A percentile compares a stretch with the other conserved stretches of the same genome.
Evolutionary conservation across 2,329 filamentous ascomycete species (phyloP).

Genomic region (Trichoderma cornu-damae): DNA sequence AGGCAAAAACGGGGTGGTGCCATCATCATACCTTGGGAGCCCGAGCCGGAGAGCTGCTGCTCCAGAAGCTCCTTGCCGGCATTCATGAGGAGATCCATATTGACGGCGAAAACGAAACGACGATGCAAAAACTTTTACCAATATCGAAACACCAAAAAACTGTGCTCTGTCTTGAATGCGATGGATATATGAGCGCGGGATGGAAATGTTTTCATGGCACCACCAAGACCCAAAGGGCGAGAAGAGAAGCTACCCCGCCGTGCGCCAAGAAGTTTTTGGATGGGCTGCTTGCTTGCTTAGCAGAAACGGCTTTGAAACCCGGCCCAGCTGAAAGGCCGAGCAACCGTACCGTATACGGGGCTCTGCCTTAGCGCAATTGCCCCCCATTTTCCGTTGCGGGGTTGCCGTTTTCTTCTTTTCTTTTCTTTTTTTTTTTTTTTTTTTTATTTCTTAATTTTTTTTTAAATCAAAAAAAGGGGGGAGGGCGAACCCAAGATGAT

Average conservation of each 20-base stretch:
- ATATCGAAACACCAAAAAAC: background rate
- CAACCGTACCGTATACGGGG: background rate
- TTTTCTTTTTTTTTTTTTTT: too few relatives aligned
- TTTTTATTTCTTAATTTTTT: too few relatives aligned
- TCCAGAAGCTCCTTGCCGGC: conserved; percentile 37
- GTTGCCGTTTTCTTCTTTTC: background rate
- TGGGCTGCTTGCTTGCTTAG: conserved; percentile 1
- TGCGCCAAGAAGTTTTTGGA: conserved; percentile 2
- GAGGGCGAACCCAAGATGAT: too few relatives aligned
- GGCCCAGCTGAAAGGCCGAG: conserved; percentile 8
- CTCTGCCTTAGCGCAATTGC: too few relatives aligned
- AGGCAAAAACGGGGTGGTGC: too few relatives aligned
- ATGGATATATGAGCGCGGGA: background rate
- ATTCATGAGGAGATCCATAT: conserved; percentile 38
- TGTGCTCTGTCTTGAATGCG: background rate
- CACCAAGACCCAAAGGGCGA: background rate
- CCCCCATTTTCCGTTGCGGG: conserved; percentile 2
- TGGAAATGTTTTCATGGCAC: background rate
- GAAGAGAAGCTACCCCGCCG: conserved; percentile 13
- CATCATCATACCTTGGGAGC: conserved; percentile 10
- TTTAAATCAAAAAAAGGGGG: too few relatives aligned
- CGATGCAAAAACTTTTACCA: background rate
- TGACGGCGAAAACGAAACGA: too few relatives aligned
- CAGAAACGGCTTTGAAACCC: conserved; percentile 3
- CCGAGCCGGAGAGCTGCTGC: conserved; percentile 22